These are phyloP conservation scores for Volvox africanus DNA, from an alignment of 139 green algal genomes.

Conservation along the genomic window DNA sequence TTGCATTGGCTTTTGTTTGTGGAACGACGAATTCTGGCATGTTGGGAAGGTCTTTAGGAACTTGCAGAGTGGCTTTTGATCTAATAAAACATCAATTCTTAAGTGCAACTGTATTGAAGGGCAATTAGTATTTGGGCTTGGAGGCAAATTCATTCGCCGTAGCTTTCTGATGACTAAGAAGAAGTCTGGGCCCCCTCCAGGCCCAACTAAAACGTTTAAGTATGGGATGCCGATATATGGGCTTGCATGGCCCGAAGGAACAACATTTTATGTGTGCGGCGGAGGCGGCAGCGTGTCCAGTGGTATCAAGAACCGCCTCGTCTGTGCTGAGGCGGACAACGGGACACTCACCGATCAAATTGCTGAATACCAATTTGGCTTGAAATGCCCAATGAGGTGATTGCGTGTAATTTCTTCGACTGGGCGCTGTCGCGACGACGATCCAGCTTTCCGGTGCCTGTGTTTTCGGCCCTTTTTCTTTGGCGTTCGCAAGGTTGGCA, in stretches of 20 bases:
- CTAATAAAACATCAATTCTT: too few relatives aligned
- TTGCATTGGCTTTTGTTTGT: too few relatives aligned
- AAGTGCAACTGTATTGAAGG: too few relatives aligned
- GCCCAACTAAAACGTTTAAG: slow-evolving; percentile 61
- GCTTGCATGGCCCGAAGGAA: slow-evolving; percentile 60
- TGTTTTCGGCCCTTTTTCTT: neutral
- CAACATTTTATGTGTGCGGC: slow-evolving; percentile 62
- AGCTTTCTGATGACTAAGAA: slow-evolving; percentile 1
- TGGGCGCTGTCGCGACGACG: neutral
- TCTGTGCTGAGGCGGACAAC: slow-evolving; percentile 42
- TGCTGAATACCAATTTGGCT: slow-evolving; percentile 51
- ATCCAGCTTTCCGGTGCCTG: neutral
- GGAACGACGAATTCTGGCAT: too few relatives aligned
- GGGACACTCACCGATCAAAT: slow-evolving; percentile 55
- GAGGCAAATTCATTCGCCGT: too few relatives aligned
- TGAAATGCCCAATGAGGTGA: slow-evolving; percentile 57
- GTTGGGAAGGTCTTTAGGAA: too few relatives aligned
- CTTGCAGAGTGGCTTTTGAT: too few relatives aligned
- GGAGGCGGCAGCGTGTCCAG: slow-evolving; percentile 53
- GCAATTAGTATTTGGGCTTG: too few relatives aligned
- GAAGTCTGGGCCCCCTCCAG: neutral
- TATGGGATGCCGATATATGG: slow-evolving; percentile 76
- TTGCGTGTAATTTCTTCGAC: neutral
- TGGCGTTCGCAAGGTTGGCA: slow-evolving; percentile 16
- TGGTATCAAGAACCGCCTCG: slow-evolving; percentile 63